Evolutionary conservation across 768 basidiomycete species (phyloP), one percentile per base, ranked within the genome.

Genomic region (Mycena indigotica): DNA sequence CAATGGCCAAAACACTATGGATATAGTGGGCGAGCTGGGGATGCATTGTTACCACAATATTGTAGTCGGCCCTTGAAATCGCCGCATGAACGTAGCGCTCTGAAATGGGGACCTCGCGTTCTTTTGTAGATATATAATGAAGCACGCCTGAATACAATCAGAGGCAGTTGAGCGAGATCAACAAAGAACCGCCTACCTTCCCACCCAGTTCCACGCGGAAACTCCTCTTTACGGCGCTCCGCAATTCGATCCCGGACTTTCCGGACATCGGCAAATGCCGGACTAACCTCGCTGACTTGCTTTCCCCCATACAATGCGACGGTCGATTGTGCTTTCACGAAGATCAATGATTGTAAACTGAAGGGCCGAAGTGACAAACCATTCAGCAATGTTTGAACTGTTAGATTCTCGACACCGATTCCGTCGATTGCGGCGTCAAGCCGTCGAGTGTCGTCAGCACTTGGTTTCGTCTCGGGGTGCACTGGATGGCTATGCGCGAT

Each of bases 1-100:
- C 41, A 6, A 68, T 58, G 5, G 49, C 56, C 2, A 35, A 55
- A 1, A 57, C 53, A 10, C 15, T 40, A 29, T 67, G 66, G 35
- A 65, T 53, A 24, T 35, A 39, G 2, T 28, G 19, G 3, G 32
- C 56, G 19, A 58, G 28, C 8, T 58, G 21, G 0, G 56, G 44
- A 13, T 58, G 50, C 41, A 58, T 35, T 4, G 57, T 58, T 2
- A 58, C 57, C 23, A 53, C 52, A 12, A 58, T n/a, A 2, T 45
- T 30, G 28, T 52, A 58, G 3, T 52, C 57, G 17, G 26, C 38
- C 52, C 53, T 58, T 12, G 40, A 30, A 25, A 58, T 53, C 2
- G 52, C 52, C 1, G 52, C 38, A 8, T 58, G 57, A n/a, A 53
- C 53, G 5, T 52, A 58, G 3, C 26, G 57, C 15, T 58, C 29